A percentile compares a stretch with the other conserved stretches of the same genome.
phyloP scores from a whole-genome alignment of 179 eudicot genomes.

The Actinidia polygama region DNA sequence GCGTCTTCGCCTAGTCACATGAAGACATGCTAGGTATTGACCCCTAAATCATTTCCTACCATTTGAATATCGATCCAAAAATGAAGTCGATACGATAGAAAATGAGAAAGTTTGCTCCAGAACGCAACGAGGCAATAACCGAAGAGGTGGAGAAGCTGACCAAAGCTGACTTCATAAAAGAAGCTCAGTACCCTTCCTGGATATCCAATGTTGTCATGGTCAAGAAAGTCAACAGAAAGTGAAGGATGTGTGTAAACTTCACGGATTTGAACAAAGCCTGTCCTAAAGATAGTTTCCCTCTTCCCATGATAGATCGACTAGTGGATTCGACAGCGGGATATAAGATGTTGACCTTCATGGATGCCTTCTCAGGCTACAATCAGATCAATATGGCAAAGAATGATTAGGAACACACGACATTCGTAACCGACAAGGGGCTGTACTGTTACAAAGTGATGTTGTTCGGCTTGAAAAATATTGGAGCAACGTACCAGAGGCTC shows the following conservation, averaged over 20 bases:
- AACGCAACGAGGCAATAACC: not conserved
- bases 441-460: not conserved
- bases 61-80: fast-evolving
- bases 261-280: not conserved
- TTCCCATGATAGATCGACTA: not conserved
- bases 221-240: not conserved
- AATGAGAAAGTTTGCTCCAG: not conserved
- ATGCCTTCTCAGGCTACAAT: not conserved
- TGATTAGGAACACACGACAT: not conserved
- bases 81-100: not conserved
- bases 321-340: not conserved
- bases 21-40: not conserved
- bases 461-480: too few species aligned
- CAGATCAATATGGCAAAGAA: too few species aligned
- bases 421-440: not conserved
- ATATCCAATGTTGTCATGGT: too few species aligned
- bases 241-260: not conserved
- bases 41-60: not conserved
- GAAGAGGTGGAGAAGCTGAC: not conserved
- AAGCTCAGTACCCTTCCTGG: not conserved
- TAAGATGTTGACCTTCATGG: not conserved
- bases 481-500: not conserved
- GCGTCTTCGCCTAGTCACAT: not conserved
- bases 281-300: not conserved
- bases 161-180: not conserved